Percentiles rank a stretch among this genome's conserved stretches.
Conservation (phyloP, 1,284 basidiomycete genomes). For the Chiua sp. region DNA sequence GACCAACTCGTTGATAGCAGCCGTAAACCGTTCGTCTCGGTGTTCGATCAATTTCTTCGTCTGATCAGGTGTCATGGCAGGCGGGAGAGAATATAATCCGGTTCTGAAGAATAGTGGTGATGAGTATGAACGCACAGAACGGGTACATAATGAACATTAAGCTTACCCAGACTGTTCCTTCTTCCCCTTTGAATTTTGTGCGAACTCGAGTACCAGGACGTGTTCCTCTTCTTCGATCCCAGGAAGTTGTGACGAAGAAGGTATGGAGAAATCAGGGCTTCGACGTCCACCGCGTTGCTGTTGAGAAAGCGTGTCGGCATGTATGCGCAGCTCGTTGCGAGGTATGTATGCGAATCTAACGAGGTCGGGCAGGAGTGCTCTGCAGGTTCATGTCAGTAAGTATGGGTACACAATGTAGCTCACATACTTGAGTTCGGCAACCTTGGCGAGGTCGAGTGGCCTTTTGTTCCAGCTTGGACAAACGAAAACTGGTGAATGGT, state of each 20-base stretch:
- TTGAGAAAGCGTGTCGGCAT: conserved; percentile 44
- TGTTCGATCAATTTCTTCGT: conserved; percentile 77
- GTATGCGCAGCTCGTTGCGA: conserved; percentile 63
- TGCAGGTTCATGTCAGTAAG: conserved; percentile 34
- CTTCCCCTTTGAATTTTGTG: conserved; percentile 57
- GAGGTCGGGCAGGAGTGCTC: conserved; percentile 81
- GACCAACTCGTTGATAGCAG: conserved; percentile 76
- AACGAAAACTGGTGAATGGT: not conserved
- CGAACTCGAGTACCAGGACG: conserved; percentile 77
- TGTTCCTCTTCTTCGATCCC: conserved; percentile 55
- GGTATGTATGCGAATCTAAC: conserved; percentile 87
- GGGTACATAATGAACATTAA: not conserved
- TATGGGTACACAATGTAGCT: not conserved
- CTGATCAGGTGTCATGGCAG: conserved; percentile 58
- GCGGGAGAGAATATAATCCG: conserved; percentile 45
- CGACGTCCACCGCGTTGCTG: conserved; percentile 25
- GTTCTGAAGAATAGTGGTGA: conserved; percentile 36
- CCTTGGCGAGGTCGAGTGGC: conserved; percentile 77
- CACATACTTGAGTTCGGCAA: conserved; percentile 87
- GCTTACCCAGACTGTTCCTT: conserved; percentile 38
- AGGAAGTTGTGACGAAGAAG: conserved; percentile 24
- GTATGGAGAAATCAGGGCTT: conserved; percentile 48
- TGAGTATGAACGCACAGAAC: not conserved
- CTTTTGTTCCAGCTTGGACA: conserved; percentile 43
- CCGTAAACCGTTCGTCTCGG: conserved; percentile 68